Evolutionary conservation across 2,329 filamentous ascomycete genomes (phyloP), one percentile per base, ranked within the genome.

Genomic region (Epichloe sp.): DNA sequence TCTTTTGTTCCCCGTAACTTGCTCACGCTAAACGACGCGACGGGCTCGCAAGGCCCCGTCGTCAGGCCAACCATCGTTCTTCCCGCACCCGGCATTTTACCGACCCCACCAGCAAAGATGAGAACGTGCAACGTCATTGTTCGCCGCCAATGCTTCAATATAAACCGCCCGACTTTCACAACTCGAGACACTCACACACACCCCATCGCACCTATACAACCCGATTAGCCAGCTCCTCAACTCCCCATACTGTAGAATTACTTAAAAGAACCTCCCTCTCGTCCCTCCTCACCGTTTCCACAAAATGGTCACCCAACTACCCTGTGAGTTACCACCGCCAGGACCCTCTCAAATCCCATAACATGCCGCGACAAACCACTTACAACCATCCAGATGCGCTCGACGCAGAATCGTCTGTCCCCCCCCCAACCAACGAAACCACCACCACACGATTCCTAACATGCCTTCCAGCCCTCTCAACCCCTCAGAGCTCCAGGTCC

Each of bases 401-500:
- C 59, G 93, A 98, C 72, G 93, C 93, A 62, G 93, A 98, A 75
- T 95, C 86, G 87, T 91, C 63, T 63, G 76, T 69, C 37, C 43
- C 38, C 43, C 37, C 21, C 44, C 12, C 47, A 21, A 2, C 11
- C 19, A 6, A 11, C 14, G 5, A 47, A 11, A 26, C 31, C 19
- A 42, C 26, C 3, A n/a, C 34, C 36, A 1, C 31, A 31, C 10
- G 31, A 44, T 2, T 37, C 10, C 17, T 44, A 40, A 42, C 15
- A 19, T 35, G 21, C 23, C 31, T 17, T 14, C 50, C 60, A 93
- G 88, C 65, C 87, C 93, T 59, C 79, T 98, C 56, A 94, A 93
- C 71, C 82, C 88, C 52, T 86, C 88, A 48, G 93, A 98, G 71
- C 84, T 98, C 54, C 83, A 90, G 68, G 93, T 97, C 56, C 78